Evolutionary conservation across 192 early-diverging fungal genomes (phyloP).

Genomic region (Linnemannia hyalina): DNA sequence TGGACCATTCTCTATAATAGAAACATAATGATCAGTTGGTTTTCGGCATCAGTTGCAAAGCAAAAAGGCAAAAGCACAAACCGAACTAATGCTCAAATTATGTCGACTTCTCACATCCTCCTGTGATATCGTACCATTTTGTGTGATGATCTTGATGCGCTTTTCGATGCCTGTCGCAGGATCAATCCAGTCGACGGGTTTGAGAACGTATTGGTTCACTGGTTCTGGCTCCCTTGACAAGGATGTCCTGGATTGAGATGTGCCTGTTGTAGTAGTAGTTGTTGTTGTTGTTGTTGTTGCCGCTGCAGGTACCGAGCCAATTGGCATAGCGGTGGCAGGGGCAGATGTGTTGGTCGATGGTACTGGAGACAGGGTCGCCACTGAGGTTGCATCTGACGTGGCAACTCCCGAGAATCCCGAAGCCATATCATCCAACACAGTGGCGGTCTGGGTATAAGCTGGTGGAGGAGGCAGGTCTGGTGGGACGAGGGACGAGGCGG

Average conservation of each 20-base stretch:
- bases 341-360: background rate
- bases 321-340: background rate
- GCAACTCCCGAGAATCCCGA: background rate
- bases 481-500: background rate
- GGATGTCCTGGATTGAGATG: constrained; percentile 1
- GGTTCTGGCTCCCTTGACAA: constrained; percentile 5
- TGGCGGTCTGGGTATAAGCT: constrained; percentile 11
- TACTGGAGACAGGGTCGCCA: background rate
- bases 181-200: constrained; percentile 78
- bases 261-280: background rate
- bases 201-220: constrained; percentile 75
- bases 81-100: background rate
- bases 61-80: background rate
- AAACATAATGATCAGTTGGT: constrained; percentile 1
- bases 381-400: background rate
- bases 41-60: background rate
- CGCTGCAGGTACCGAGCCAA: background rate
- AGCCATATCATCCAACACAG: constrained; percentile 4
- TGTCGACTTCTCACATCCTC: background rate
- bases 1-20: constrained; percentile 81
- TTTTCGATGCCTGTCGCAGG: constrained; percentile 57
- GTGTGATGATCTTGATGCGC: constrained; percentile 84
- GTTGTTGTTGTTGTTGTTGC: background rate
- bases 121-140: constrained; percentile 71
- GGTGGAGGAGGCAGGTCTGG: constrained; percentile 42